Base-by-base conservation (phyloP, 331 rosid genomes). In the Cydonia oblonga region DNA sequence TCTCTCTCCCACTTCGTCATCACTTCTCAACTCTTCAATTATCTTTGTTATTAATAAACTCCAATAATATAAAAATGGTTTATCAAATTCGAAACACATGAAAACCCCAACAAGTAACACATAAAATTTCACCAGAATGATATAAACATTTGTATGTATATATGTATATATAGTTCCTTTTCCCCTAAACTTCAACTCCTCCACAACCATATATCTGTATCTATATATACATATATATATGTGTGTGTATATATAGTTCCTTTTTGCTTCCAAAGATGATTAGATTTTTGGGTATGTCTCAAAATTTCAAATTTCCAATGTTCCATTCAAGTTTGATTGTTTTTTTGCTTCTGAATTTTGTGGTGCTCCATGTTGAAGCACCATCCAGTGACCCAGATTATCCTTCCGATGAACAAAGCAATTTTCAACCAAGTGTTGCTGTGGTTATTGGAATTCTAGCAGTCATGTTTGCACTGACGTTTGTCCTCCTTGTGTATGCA, bases 351-450 rank as follows among this genome's bases (percentile, higher is more conserved):
- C 69, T 63, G 20, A 7, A 7, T 68, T 65, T 42, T 35, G 40
- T 79, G 30, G 73, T 79, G 70, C 44, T 79, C 74, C 53, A 63
- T 73, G 93, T 78, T 64, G 80, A 79, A 84, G 92, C 96, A 80
- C 92, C 79, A 15, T 38, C 42, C 42, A 38, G 42, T 9, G 69
- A 16, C 56, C 14, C 57, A 4, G 42, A 26, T 26, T n/a, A 56
- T 40, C 2, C 77, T 5, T 3, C 63, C 15, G 9, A 42, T 26
- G 29, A n/a, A 5, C 35, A 10, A 53, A 0, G 68, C 51, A 64
- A 46, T 61, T 82, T 89, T 64, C 86, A 88, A 71, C 96, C 97
- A 58, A 87, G 86, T 78, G 87, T 91, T 72, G 93, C 73, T 25
- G 86, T 86, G 80, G 97, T 95, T 70, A 76, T 91, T 32, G 88